phyloP scores from a whole-genome alignment of 768 basidiomycete species.

The Amanita subjunquillea region DNA sequence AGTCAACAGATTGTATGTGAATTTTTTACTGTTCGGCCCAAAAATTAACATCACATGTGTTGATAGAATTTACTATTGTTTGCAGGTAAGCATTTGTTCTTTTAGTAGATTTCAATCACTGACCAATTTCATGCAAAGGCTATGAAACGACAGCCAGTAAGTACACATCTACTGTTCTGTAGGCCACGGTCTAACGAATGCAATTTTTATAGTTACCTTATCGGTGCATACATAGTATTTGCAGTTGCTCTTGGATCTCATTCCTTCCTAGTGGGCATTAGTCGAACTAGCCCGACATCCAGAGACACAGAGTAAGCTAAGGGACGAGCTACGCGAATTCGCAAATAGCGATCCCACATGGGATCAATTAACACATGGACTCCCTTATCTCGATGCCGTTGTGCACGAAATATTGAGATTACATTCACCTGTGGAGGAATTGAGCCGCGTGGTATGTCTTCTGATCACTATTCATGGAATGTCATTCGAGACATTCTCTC shows the following conservation, averaged over 20 bases:
- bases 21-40: neutral
- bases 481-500: neutral
- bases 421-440: slow-evolving; percentile 22
- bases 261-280: slow-evolving; percentile 12
- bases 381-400: slow-evolving; percentile 35
- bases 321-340: slow-evolving; percentile 11
- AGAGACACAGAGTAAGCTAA: slow-evolving; percentile 10
- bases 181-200: neutral
- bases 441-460: slow-evolving; percentile 18
- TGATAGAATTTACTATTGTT: slow-evolving; percentile 24
- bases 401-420: slow-evolving; percentile 28
- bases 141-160: slow-evolving; percentile 45
- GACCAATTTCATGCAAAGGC: slow-evolving; percentile 17
- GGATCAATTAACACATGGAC: slow-evolving; percentile 28
- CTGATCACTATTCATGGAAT: neutral
- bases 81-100: slow-evolving; percentile 18
- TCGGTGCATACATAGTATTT: neutral
- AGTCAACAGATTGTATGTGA: slow-evolving; percentile 6
- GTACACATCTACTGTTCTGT: slow-evolving; percentile 5
- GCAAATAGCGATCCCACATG: slow-evolving; percentile 22
- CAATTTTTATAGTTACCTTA: neutral
- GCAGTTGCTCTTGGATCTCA: neutral
- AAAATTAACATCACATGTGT: neutral
- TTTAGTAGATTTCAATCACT: neutral
- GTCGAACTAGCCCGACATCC: slow-evolving; percentile 13